A percentile compares a stretch with the other conserved stretches of the same genome.
phyloP scores from a whole-genome alignment of 2,329 filamentous ascomycete species.

The Penicillium aurantiogriseum region DNA sequence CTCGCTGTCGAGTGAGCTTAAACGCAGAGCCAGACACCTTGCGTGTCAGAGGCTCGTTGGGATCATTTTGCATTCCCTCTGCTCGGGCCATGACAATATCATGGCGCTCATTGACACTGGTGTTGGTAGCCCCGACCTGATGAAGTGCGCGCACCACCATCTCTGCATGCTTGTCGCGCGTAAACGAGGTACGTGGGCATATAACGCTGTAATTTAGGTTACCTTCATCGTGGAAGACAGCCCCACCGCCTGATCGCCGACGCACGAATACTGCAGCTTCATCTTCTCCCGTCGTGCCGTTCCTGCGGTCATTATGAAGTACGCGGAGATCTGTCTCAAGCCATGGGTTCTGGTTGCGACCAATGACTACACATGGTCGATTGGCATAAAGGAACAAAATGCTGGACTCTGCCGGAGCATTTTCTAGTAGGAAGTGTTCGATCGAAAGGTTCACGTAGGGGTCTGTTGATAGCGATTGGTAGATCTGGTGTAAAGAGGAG shows the following conservation, averaged over 20 bases:
- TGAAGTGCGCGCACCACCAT: conserved; percentile 87
- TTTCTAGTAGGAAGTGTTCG: conserved; percentile 83
- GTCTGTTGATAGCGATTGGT: conserved; percentile 66
- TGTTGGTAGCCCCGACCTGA: conserved; percentile 46
- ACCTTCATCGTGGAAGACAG: conserved; percentile 89
- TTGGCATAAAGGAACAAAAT: conserved; percentile 89
- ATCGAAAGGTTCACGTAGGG: conserved; percentile 91
- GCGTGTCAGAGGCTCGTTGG: conserved; percentile 46
- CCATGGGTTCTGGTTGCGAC: conserved; percentile 98
- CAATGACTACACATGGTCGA: conserved; percentile 81
- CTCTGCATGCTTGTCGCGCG: conserved; percentile 81
- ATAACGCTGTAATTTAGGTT: conserved; percentile 97
- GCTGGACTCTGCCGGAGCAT: conserved; percentile 67
- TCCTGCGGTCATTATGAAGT: conserved; percentile 48
- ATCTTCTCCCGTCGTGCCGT: conserved; percentile 12
- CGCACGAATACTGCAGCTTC: conserved; percentile 66
- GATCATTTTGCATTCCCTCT: conserved; percentile 16
- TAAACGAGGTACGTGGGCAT: conserved; percentile 71
- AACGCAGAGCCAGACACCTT: conserved; percentile 96
- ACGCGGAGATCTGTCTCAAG: conserved; percentile 75
- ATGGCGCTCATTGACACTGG: conserved; percentile 82
- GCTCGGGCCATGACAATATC: conserved; percentile 76
- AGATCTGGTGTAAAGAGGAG: conserved; percentile 59
- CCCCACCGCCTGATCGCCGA: conserved; percentile 81
- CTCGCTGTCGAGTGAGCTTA: conserved; percentile 77